Evolutionary conservation across 139 green algal species (phyloP).

Genomic region (Mesostigma viride): DNA sequence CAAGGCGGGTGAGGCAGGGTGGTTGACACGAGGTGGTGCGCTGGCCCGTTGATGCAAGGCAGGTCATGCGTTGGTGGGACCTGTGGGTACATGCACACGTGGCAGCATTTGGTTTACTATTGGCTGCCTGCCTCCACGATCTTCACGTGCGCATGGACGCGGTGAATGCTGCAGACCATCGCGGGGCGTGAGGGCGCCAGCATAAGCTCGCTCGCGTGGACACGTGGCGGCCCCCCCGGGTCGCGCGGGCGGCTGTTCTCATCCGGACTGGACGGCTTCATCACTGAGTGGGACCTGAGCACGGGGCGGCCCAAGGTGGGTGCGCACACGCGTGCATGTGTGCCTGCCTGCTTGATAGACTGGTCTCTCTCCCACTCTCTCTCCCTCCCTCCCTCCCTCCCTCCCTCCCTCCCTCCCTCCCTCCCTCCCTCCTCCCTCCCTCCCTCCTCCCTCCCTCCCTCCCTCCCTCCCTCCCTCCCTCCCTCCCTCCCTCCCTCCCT

Average conservation of each 20-base stretch:
- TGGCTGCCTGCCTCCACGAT: neutral
- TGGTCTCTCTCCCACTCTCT: no score
- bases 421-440: no score
- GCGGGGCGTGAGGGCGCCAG: conserved; percentile 43
- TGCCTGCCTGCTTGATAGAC: no score
- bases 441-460: no score
- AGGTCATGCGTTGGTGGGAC: neutral
- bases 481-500: no score
- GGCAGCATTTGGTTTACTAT: no score
- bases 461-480: no score
- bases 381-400: no score
- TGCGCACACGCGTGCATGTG: no score
- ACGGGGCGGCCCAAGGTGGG: conserved; percentile 11
- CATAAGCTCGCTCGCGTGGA: conserved; percentile 56
- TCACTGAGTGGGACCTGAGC: conserved; percentile 58
- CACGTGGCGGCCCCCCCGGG: conserved; percentile 6
- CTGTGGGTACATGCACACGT: neutral
- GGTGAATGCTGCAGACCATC: conserved; percentile 39
- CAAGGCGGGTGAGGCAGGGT: neutral
- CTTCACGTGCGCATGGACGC: neutral
- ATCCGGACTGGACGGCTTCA: conserved; percentile 53
- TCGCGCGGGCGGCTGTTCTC: conserved; percentile 53
- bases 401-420: no score
- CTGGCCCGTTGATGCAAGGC: neutral
- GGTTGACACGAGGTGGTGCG: neutral